Base-by-base conservation (phyloP, 805 yeast genomes). In the Ogataea haglerorum region DNA sequence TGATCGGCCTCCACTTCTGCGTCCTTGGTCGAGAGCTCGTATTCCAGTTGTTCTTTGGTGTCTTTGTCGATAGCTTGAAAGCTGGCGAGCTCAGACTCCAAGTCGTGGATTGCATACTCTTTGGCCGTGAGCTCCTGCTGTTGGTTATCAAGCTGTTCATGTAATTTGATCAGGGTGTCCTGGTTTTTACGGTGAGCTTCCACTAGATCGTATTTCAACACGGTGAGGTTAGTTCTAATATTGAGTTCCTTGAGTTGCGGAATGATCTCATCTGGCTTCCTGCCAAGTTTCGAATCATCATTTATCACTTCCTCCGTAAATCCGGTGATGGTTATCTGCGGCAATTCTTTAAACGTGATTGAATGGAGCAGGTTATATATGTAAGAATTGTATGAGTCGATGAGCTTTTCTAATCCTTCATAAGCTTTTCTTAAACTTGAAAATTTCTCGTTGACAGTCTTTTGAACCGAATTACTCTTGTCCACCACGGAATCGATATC, bases 81-180 rank as follows among this genome's bases (percentile, higher is more conserved):
- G 25, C 45, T 44, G 6, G 52, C 41, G 25, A 84, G 65, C 41
- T 70, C 70, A 8, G 80, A 75, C 49, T 82, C 82, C 25, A 82
- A 58, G 2, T 70, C 69, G 37, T 82, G 87, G 16, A 76, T 62
- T 19, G 66, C 64, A 40, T 80, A 85, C 15, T 72, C 70, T 51
- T 76, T 76, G 40, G 82, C 82, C 31, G 69, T 67, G 5, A 82
- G 70, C 17, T 68, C 65, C 44, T 82, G 84, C 22, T 68, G 69
- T 15, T 79, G 54, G 18, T 73, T 67, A 48, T 82, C 88, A 16
- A 80, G 67, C 37, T 66, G 68, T 38, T 81, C 83, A 54, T 82
- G 85, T 3, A 77, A 47, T 50, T 69, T 70, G 33, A 82, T 70
- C 2, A 72, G 63, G 27, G 78, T 80, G 42, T 82, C 89, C 47